Evolutionary conservation across 2,329 filamentous ascomycete species (phyloP).

Genomic region (Magnaporthiopsis incrustans): DNA sequence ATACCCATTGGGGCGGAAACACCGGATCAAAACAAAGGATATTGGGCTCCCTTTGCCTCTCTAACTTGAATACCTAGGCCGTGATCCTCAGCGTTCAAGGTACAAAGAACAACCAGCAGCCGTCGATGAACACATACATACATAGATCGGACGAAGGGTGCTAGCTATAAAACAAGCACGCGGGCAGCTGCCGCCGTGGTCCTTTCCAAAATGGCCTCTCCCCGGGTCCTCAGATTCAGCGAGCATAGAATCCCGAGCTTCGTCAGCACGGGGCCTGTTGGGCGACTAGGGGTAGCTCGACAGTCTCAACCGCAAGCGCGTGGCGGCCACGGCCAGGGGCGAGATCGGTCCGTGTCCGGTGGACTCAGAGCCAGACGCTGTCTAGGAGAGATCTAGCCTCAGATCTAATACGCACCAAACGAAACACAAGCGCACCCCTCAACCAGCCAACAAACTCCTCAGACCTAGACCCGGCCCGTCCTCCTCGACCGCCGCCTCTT

Average conservation of each 20-base stretch:
- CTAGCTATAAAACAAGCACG: neutral
- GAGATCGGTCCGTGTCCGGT: constrained; percentile 47
- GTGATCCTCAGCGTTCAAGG: neutral
- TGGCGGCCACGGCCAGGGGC: constrained; percentile 38
- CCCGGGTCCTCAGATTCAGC: constrained; percentile 3
- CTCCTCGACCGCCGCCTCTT: constrained; percentile 51
- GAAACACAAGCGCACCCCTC: too few species aligned
- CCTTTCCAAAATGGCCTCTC: neutral
- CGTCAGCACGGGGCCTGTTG: constrained; percentile 40
- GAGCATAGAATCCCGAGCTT: constrained; percentile 7
- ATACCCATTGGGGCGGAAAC: too few species aligned
- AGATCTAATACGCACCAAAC: neutral
- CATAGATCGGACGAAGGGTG: neutral
- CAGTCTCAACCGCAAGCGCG: constrained; percentile 48
- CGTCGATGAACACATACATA: too few species aligned
- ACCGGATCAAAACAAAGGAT: too few species aligned
- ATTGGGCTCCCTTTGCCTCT: too few species aligned
- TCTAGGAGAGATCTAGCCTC: too few species aligned
- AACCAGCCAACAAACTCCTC: too few species aligned
- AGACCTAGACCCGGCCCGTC: constrained; percentile 37
- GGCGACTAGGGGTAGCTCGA: constrained; percentile 50
- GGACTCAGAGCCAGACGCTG: too few species aligned
- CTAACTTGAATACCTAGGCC: too few species aligned
- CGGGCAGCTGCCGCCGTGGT: neutral
- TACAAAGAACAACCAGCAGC: neutral